These are phyloP conservation scores for Coniferiporia weirii DNA, from an alignment of 1,284 basidiomycete genomes.

Conservation along the genomic window DNA sequence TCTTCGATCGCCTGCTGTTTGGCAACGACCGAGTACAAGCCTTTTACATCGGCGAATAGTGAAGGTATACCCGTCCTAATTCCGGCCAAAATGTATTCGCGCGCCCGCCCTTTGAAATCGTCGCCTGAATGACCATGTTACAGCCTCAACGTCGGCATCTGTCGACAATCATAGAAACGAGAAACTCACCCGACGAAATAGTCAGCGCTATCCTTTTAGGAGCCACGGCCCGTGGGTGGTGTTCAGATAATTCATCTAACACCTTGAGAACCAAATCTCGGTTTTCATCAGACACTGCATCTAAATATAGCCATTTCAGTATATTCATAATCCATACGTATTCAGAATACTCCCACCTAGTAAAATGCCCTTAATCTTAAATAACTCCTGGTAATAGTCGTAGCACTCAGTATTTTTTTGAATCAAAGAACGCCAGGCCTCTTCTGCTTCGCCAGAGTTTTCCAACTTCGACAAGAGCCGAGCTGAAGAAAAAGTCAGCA, in stretches of 20 bases:
- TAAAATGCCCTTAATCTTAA: constrained; percentile 61
- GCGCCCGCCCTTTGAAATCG: constrained; percentile 62
- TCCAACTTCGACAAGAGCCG: constrained; percentile 65
- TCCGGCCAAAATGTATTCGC: constrained; percentile 67
- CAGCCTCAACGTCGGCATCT: too few relatives aligned
- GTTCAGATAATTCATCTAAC: constrained; percentile 55
- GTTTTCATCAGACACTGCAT: constrained; percentile 42
- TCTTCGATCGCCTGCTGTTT: constrained; percentile 72
- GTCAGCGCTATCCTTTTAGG: constrained; percentile 71
- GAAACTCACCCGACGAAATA: constrained; percentile 47
- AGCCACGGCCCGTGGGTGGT: constrained; percentile 65
- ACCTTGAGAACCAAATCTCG: constrained; percentile 51
- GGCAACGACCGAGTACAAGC: constrained; percentile 62
- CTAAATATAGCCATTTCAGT: constrained; percentile 26
- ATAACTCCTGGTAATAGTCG: constrained; percentile 75
- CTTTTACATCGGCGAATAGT: constrained; percentile 89
- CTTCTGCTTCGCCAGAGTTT: constrained; percentile 61
- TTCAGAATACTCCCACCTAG: constrained; percentile 43
- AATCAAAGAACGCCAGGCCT: constrained; percentile 76
- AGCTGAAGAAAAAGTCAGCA: constrained; percentile 39
- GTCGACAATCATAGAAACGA: too few relatives aligned
- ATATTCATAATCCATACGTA: background rate
- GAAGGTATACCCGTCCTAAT: constrained; percentile 90
- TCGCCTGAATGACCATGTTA: constrained; percentile 35
- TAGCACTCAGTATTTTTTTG: constrained; percentile 84